Evolutionary conservation across 805 yeast species (phyloP), one percentile per base, ranked within the genome.

Genomic region (Pichia nanzhaoensis): DNA sequence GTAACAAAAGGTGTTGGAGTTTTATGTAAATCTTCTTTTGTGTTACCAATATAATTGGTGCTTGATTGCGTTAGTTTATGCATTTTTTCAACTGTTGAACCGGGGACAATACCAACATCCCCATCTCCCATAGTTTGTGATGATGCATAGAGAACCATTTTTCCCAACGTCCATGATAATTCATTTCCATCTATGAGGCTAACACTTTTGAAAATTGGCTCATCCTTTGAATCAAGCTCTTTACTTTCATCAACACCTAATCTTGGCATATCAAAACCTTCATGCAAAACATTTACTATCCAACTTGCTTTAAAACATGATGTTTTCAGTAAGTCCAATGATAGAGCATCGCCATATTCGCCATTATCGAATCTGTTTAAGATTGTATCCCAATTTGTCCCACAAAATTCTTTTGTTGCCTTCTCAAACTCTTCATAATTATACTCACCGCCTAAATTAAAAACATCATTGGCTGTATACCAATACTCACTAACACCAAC

Each of bases 401-500:
- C 82, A 67, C 99, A 93, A 56, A 81, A 89, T 28, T 73, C 72
- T 49, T 75, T 74, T 3, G 89, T 84, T 42, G 77, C 74, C 31
- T 69, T 75, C 58, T 79, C 83, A 57, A 85, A 88, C 34, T 73
- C 67, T 32, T 75, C 71, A 58, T 80, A 91, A 57, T 86, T 86
- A 61, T 90, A 90, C 45, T 80, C 87, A 13, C 97, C 98, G 3
- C 95, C 91, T 67, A 88, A 74, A 34, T 82, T 78, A 61, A 90
- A 90, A 4, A 91, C 77, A 58, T 91, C 98, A 56, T 89, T 85
- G 3, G 96, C 90, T 1, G 97, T 88, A 60, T 93, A 91, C 97
- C 98, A 93, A 66, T 88, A 93, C 64, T 93, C 99, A 7, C 96
- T 86, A 19, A 91, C 82, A 0, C 99, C 99, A 24, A 93, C 84